Evolutionary conservation across 176 grass and related monocot genomes (phyloP), one percentile per base, ranked within the genome.

Genomic region (Juncus inflexus): DNA sequence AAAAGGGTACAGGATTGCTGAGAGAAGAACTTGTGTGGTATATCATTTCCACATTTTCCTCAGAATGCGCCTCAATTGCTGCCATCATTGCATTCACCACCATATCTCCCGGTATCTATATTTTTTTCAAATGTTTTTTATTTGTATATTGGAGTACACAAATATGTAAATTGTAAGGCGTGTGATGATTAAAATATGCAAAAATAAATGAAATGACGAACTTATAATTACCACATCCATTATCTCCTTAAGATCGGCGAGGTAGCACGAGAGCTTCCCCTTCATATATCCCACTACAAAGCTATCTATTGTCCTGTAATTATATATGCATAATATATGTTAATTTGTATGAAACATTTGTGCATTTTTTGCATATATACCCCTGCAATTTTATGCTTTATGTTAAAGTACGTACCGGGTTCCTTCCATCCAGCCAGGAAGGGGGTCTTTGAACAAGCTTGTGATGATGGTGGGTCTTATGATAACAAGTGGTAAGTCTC

Each of bases 361-460:
- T n/a, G n/a, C n/a, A n/a, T n/a, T n/a, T n/a, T n/a, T n/a, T 47
- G 43, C 6, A 47, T 47, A 47, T 47, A 47, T 0, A 9, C 9
- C 9, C 43, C 9, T 47, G 43, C 1, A 47, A 47, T 0, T 47
- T 1, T 47, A 47, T 47, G 0, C 1, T 47, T 6, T 47, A 47
- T 47, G 9, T 47, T 6, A 47, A 47, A 47, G 2, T 41, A 52
- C 37, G 13, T 40, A 86, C 83, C 87, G 59, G 19, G 73, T 85
- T 19, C 87, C 87, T 72, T 96, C 84, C 61, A 83, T 85, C 91
- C 91, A 96, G n/a, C 91, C 87, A 1, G 87, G 87, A 14, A 96
- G 1, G 0, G 91, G 91, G 36, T 96, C 91, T 4, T 63, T 72
- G 4, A 50, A 42, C 7, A 87, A 50, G 81, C 87, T 96, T 47